Evolutionary conservation across 805 yeast species (phyloP).

Genomic region (Spathaspora passalidarum): DNA sequence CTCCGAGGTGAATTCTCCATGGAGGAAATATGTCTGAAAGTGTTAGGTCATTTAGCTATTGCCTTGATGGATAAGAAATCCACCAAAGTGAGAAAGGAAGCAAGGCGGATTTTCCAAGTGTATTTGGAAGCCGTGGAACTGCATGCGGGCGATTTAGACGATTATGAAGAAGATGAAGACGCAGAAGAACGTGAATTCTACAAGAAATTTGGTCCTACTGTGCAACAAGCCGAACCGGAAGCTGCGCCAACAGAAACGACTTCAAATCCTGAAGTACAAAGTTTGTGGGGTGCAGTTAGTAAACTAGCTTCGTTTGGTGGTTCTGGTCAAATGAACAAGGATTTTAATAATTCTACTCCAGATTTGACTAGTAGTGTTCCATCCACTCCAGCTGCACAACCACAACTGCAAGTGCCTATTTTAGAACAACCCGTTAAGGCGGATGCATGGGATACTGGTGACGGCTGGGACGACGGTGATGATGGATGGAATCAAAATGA

Average conservation of each 20-base stretch:
- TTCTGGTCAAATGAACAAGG: constrained; percentile 34
- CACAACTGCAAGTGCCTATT: constrained; percentile 8
- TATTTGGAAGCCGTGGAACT: constrained; percentile 44
- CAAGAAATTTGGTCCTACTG: constrained; percentile 20
- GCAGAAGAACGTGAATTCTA: constrained; percentile 37
- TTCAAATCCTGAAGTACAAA: constrained; percentile 14
- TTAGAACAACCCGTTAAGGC: background rate
- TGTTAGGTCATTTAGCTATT: constrained; percentile 82
- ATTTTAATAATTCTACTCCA: constrained; percentile 35
- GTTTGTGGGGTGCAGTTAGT: constrained; percentile 39
- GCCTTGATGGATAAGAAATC: constrained; percentile 72
- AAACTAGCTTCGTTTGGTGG: constrained; percentile 29
- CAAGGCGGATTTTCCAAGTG: constrained; percentile 61
- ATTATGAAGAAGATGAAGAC: constrained; percentile 32
- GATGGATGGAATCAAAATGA: constrained; percentile 20
- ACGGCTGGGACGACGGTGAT: constrained; percentile 15
- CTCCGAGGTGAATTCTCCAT: constrained; percentile 67
- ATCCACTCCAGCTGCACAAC: constrained; percentile 22
- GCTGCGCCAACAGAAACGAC: constrained; percentile 9
- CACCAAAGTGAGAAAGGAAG: constrained; percentile 65
- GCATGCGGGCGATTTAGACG: constrained; percentile 34
- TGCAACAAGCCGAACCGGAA: background rate
- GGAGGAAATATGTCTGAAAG: constrained; percentile 72
- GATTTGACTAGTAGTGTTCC: constrained; percentile 27
- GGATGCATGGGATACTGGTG: constrained; percentile 9